Percentiles rank a stretch among this genome's conserved stretches.
phyloP scores from a whole-genome alignment of 2,329 filamentous ascomycete species.

The Rhytidhysteron rufulum region DNA sequence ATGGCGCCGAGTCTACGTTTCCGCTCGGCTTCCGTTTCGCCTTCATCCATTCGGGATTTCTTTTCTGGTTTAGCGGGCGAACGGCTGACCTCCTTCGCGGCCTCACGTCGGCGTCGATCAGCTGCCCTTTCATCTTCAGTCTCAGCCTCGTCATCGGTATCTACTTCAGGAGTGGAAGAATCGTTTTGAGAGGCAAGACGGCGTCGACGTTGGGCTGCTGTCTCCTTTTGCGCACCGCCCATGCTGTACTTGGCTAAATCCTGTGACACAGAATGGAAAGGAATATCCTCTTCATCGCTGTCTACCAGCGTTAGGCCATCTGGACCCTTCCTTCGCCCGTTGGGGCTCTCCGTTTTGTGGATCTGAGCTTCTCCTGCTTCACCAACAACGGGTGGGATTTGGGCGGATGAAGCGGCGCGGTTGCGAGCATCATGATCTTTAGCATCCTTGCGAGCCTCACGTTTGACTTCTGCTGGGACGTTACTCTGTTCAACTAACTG shows the following conservation, averaged over 20 bases:
- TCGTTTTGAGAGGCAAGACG: constrained; percentile 25
- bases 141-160: constrained; percentile 22
- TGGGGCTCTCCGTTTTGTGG: constrained; percentile 26
- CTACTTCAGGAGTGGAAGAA: constrained; percentile 1
- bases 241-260: constrained; percentile 25
- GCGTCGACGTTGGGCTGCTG: constrained; percentile 42
- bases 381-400: constrained; percentile 28
- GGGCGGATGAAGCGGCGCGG: constrained; percentile 22
- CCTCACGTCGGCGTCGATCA: constrained; percentile 15
- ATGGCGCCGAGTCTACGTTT: constrained; percentile 70
- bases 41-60: constrained; percentile 37
- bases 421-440: constrained; percentile 25
- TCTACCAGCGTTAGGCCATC: constrained; percentile 43
- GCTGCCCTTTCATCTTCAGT: constrained; percentile 18
- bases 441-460: constrained; percentile 42
- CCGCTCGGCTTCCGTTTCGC: constrained; percentile 71
- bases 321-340: constrained; percentile 25
- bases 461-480: constrained; percentile 46
- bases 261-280: constrained; percentile 44
- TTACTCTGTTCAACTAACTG: constrained; percentile 46
- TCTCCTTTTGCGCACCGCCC: constrained; percentile 21
- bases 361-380: constrained; percentile 31
- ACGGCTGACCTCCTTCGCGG: constrained; percentile 10
- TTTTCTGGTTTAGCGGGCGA: constrained; percentile 12
- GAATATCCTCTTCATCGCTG: constrained; percentile 43